phyloP scores from a whole-genome alignment of 495 filamentous ascomycete genomes.

The Aspergillus conjunctus region DNA sequence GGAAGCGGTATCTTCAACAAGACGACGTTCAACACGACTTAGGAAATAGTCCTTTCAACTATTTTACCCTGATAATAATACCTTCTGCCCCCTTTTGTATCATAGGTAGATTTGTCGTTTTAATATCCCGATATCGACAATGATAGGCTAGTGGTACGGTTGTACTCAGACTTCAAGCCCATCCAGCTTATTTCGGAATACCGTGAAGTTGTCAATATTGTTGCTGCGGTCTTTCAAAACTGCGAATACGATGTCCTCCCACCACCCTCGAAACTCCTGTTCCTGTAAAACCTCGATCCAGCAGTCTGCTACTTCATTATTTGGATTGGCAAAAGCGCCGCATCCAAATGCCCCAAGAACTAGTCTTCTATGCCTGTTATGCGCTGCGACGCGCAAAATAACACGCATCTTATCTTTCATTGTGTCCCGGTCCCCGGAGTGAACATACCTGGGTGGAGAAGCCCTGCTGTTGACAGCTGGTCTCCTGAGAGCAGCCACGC shows the following conservation, averaged over 20 bases:
- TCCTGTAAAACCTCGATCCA: conserved; percentile 61
- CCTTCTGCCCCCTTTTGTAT: not conserved
- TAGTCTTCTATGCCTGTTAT: conserved; percentile 53
- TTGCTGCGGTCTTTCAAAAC: conserved; percentile 29
- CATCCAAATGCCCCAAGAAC: conserved; percentile 71
- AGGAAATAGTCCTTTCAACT: conserved; percentile 25
- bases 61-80: conserved; percentile 2
- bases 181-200: conserved; percentile 51
- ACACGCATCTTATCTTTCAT: conserved; percentile 62
- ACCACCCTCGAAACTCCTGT: conserved; percentile 53
- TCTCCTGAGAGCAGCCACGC: conserved; percentile 55
- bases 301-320: conserved; percentile 59
- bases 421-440: conserved; percentile 45
- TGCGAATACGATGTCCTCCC: conserved; percentile 39
- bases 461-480: conserved; percentile 42
- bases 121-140: not conserved
- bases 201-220: conserved; percentile 48
- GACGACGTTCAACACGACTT: conserved; percentile 44
- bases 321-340: conserved; percentile 63
- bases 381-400: conserved; percentile 55
- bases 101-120: not conserved
- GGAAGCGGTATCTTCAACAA: conserved; percentile 18
- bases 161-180: conserved; percentile 24
- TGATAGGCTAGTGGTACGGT: not conserved
- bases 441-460: conserved; percentile 31